These are phyloP conservation scores for Lantana camara DNA, from an alignment of 257 asterid genomes.

Conservation along the genomic window DNA sequence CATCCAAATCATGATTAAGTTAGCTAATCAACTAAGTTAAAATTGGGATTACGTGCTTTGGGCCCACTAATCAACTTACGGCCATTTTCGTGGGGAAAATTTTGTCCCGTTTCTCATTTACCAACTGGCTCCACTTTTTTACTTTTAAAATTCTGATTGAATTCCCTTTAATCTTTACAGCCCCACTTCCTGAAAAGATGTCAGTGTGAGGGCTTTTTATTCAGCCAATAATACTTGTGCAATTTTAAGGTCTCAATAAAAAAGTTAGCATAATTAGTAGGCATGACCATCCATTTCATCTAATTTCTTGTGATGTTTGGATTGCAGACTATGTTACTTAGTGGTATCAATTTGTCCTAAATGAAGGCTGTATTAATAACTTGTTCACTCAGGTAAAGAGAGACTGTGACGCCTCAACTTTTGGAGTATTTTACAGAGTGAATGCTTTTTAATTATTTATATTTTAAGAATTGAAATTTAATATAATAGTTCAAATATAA, in stretches of 20 bases:
- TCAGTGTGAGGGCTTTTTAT: background rate
- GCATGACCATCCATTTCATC: background rate
- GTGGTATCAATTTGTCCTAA: slow-evolving; percentile 3
- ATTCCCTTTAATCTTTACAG: background rate
- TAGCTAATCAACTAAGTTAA: too few species aligned
- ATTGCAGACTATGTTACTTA: too few species aligned
- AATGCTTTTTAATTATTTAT: too few species aligned
- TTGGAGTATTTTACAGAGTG: too few species aligned
- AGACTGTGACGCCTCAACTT: slow-evolving; percentile 16
- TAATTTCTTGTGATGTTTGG: background rate
- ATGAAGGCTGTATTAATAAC: slow-evolving; percentile 14
- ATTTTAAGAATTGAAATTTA: too few species aligned
- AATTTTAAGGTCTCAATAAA: slow-evolving; percentile 25
- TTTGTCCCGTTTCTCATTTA: too few species aligned
- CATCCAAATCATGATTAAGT: background rate
- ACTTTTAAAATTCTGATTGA: too few species aligned
- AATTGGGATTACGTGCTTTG: too few species aligned
- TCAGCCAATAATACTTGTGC: slow-evolving; percentile 18
- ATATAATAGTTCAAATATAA: too few species aligned
- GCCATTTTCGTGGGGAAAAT: too few species aligned
- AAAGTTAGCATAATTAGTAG: slow-evolving; percentile 28
- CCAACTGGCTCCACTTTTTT: too few species aligned
- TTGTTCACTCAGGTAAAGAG: background rate
- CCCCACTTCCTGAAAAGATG: background rate
- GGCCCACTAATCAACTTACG: too few species aligned